Percentiles rank a stretch among this genome's conserved stretches.
Evolutionary conservation across 306 rosid genomes (phyloP).

Genomic region (Ormosia semicastrata): DNA sequence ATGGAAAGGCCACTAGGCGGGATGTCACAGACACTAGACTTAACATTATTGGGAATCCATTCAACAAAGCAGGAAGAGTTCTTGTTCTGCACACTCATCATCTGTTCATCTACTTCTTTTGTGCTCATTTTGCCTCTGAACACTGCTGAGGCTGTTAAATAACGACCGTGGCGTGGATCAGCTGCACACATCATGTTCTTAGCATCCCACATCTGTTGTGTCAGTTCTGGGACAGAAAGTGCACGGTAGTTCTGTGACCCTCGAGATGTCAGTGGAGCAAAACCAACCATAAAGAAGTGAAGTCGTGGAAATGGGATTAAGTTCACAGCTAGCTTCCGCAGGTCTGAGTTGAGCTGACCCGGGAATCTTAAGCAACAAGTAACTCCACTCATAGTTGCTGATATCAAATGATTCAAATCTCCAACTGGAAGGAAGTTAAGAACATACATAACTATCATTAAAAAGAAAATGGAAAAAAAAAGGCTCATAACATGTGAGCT

Average conservation of each 20-base stretch:
- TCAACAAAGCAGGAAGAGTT: conserved; percentile 73
- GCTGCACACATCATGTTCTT: conserved; percentile 82
- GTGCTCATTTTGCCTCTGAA: conserved; percentile 78
- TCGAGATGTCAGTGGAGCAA: conserved; percentile 70
- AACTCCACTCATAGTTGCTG: conserved; percentile 87
- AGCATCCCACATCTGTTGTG: conserved; percentile 83
- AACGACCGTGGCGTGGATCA: conserved; percentile 71
- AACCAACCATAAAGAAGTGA: conserved; percentile 81
- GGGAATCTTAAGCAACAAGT: conserved; percentile 84
- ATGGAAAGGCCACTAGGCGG: conserved; percentile 61
- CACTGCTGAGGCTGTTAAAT: conserved; percentile 75
- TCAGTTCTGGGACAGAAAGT: conserved; percentile 64
- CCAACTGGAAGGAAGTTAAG: conserved; percentile 50
- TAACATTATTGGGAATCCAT: conserved; percentile 81
- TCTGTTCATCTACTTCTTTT: conserved; percentile 64
- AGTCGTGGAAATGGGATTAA: conserved; percentile 81
- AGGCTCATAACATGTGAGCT: background rate
- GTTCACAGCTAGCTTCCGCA: conserved; percentile 75
- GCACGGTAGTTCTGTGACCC: conserved; percentile 64
- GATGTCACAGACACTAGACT: conserved; percentile 78
- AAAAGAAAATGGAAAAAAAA: background rate
- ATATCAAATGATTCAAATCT: conserved; percentile 77
- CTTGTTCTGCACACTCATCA: conserved; percentile 70
- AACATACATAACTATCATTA: background rate
- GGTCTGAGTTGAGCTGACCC: conserved; percentile 76